Base-by-base conservation (phyloP, 148 eudicot species). In the Vaccinium vitisidaea region DNA sequence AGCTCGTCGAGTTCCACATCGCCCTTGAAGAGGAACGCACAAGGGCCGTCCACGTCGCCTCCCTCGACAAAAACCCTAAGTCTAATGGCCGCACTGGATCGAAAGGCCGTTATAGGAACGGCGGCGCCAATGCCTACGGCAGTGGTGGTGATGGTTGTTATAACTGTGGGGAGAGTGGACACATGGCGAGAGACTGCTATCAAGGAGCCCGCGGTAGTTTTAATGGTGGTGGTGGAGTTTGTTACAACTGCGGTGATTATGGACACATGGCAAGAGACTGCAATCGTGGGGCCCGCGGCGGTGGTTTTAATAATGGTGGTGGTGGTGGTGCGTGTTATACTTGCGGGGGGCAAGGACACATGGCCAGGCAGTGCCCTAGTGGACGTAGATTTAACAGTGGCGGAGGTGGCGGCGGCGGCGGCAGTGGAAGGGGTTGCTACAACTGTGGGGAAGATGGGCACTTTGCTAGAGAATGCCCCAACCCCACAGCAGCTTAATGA, bases 181-280 rank as follows among this genome's bases (percentile, higher is more conserved):
- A 86, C 74, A 0, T 88, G 86, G 88, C 90, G 2, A 81, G 88
- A 81, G 90, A 88, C 4, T 88, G 90, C 52, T 59, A 74, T 10
- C 58, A 78, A 13, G 88, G 78, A 3, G 7, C 56, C 10, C 53
- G 87, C 12, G 85, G 85, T 10, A 80, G 87, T 21, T 84, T 83
- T 19, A 77, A 50, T 23, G 78, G 86, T 14, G 80, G 85, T 21
- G 86, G 79, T 1, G 49, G 77, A 1, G 71, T 70, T 1, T 88
- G 88, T 80, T 88, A 80, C 77, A 84, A 27, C 75, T 84, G 88
- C 67, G 92, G 92, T 0, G 89, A 82, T 9, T 54, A 56, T 9
- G 91, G 92, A 12, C 93, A 91, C 79, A 46, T 93, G 9, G 89
- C 94, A 5, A 86, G 93, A 86, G 90, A 93, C 8, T 93, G 95